Evolutionary conservation across 1,284 basidiomycete genomes (phyloP).

Genomic region (Ceratobasidium theobromae): DNA sequence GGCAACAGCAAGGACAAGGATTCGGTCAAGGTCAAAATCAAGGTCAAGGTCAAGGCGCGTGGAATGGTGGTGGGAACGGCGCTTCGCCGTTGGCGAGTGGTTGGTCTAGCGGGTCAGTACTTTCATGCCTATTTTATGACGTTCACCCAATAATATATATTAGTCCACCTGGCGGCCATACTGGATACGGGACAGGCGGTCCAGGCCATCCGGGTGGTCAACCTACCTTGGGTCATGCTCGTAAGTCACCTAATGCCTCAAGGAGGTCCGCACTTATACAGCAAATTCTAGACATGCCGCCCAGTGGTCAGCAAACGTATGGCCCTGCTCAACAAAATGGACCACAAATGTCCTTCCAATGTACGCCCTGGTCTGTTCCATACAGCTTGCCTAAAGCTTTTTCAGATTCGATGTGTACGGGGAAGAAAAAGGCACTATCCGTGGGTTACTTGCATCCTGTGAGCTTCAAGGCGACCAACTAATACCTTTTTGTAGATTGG

Average conservation of each 20-base stretch:
- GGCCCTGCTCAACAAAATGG: constrained; percentile 13
- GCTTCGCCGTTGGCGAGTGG: too few species aligned
- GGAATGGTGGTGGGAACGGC: not conserved
- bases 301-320: constrained; percentile 15
- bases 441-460: constrained; percentile 47
- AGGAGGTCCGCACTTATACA: not conserved
- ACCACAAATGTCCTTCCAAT: constrained; percentile 22
- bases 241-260: not conserved
- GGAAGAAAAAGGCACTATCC: constrained; percentile 77
- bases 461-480: constrained; percentile 1
- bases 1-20: not conserved
- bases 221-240: constrained; percentile 2
- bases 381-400: not conserved
- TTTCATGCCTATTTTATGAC: not conserved
- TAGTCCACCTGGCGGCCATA: constrained; percentile 21
- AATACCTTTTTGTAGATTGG: constrained; percentile 58
- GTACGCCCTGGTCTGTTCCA: not conserved
- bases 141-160: not conserved
- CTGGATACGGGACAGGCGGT: constrained; percentile 27
- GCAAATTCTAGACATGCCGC: constrained; percentile 14
- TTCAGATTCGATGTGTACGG: constrained; percentile 72
- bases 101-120: constrained; percentile 8
- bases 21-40: not conserved
- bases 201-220: constrained; percentile 20
- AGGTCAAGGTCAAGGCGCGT: not conserved